Percentiles rank a stretch among this genome's conserved stretches.
These are phyloP conservation scores for Dorcoceras hygrometricum DNA, from an alignment of 257 asterid species.

Conservation along the genomic window DNA sequence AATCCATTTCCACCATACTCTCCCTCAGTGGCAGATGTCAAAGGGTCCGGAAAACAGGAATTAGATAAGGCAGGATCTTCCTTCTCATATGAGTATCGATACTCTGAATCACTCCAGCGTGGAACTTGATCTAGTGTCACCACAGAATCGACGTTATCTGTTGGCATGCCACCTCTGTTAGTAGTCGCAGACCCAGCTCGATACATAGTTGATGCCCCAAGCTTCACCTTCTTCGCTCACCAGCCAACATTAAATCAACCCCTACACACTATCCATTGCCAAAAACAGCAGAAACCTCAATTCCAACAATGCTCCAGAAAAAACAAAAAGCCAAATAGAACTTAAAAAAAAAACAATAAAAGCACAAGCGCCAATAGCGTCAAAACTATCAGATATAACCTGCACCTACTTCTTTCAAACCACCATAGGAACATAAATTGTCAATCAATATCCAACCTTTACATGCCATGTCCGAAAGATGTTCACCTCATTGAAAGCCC, in stretches of 20 bases:
- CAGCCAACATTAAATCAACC: conserved; percentile 24
- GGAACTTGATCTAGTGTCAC: conserved; percentile 85
- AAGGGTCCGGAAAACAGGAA: conserved; percentile 68
- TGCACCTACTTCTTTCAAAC: background rate
- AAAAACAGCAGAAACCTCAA: conserved; percentile 24
- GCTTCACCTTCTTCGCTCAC: conserved; percentile 27
- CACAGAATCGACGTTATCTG: conserved; percentile 68
- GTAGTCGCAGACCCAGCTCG: conserved; percentile 53
- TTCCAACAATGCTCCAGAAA: conserved; percentile 17
- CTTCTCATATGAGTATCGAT: conserved; percentile 58
- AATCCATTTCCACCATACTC: conserved; percentile 61
- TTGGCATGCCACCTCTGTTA: conserved; percentile 67
- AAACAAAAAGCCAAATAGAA: background rate
- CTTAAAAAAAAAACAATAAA: background rate
- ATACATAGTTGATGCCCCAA: conserved; percentile 45
- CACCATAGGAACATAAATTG: no score
- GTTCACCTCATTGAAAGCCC: background rate
- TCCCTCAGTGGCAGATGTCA: conserved; percentile 61
- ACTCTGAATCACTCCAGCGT: conserved; percentile 74
- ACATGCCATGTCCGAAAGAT: background rate
- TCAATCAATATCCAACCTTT: background rate
- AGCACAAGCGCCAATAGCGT: background rate
- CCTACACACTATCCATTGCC: conserved; percentile 26
- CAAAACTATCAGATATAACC: background rate
- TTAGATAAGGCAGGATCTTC: conserved; percentile 58